phyloP scores from a whole-genome alignment of 495 filamentous ascomycete species.

The Hyaloscypha variabilis region DNA sequence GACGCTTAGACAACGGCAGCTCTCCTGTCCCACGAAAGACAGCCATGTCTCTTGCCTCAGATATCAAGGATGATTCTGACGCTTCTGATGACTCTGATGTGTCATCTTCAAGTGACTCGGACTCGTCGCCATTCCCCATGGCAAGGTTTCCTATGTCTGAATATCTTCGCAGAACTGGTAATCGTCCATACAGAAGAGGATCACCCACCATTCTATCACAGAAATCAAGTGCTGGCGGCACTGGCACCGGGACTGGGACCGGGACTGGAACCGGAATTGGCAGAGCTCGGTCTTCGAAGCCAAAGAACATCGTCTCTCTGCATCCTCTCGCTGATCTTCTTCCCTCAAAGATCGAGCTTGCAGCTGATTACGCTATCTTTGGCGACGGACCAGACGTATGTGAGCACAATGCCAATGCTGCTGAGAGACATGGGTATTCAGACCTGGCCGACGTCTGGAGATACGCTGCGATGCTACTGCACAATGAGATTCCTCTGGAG shows the following conservation, averaged over 20 bases:
- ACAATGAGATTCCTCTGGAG: constrained; percentile 72
- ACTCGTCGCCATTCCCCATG: constrained; percentile 38
- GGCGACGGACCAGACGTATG: constrained; percentile 80
- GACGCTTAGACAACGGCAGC: constrained; percentile 63
- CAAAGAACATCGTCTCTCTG: constrained; percentile 66
- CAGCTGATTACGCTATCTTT: constrained; percentile 79
- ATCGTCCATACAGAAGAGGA: constrained; percentile 19
- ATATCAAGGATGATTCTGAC: constrained; percentile 51
- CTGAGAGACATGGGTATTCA: constrained; percentile 68
- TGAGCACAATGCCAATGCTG: constrained; percentile 77
- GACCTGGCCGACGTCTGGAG: constrained; percentile 86
- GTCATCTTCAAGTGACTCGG: constrained; percentile 72
- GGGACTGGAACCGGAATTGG: constrained; percentile 52
- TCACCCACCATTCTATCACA: constrained; percentile 42
- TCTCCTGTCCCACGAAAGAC: constrained; percentile 47
- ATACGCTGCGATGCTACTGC: constrained; percentile 74
- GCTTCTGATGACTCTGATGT: constrained; percentile 68
- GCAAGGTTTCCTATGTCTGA: constrained; percentile 26
- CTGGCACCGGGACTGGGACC: constrained; percentile 47
- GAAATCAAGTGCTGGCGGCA: constrained; percentile 48
- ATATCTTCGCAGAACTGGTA: constrained; percentile 27
- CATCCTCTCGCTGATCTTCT: constrained; percentile 67
- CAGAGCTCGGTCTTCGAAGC: constrained; percentile 42
- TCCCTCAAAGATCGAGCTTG: constrained; percentile 76
- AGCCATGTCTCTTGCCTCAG: constrained; percentile 39